These are phyloP conservation scores for Conringia planisiliqua DNA, from an alignment of 345 rosid genomes.

Conservation along the genomic window DNA sequence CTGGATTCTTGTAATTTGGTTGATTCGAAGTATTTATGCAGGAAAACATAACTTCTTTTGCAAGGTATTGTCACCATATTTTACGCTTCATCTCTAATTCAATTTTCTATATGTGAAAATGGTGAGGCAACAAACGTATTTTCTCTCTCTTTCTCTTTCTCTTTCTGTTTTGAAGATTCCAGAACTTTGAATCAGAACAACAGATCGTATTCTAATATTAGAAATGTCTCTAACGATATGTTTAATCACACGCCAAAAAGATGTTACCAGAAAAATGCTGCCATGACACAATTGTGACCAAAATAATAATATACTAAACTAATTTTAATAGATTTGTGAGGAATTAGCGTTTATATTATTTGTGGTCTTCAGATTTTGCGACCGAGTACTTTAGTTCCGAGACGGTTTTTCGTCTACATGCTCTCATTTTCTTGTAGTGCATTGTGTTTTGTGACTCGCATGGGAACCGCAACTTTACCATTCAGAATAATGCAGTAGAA, in stretches of 20 bases:
- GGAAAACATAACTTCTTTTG: conserved; percentile 9
- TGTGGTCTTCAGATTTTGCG: neutral
- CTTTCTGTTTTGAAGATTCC: neutral
- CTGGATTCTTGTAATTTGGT: neutral
- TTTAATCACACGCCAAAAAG: neutral
- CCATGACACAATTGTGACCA: neutral
- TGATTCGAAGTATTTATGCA: conserved; percentile 11
- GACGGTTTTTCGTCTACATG: neutral
- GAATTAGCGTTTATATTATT: neutral
- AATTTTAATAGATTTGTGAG: neutral
- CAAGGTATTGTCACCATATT: conserved; percentile 13
- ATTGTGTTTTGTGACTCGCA: neutral
- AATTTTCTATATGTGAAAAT: conserved; percentile 24
- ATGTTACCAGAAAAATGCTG: neutral
- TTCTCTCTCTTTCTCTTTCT: neutral
- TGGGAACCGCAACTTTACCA: neutral
- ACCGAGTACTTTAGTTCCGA: neutral
- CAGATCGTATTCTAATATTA: conserved; percentile 19
- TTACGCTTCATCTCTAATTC: conserved; percentile 30
- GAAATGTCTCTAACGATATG: conserved; percentile 15
- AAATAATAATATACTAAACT: neutral
- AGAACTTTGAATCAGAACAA: conserved; percentile 1
- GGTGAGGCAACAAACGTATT: conserved; percentile 3
- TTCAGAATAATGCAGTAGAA: no score
- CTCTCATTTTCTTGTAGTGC: neutral